Percentiles rank a stretch among this genome's conserved stretches.
Conservation (phyloP, 139 green algal genomes). For the Dunaliella sp. region DNA sequence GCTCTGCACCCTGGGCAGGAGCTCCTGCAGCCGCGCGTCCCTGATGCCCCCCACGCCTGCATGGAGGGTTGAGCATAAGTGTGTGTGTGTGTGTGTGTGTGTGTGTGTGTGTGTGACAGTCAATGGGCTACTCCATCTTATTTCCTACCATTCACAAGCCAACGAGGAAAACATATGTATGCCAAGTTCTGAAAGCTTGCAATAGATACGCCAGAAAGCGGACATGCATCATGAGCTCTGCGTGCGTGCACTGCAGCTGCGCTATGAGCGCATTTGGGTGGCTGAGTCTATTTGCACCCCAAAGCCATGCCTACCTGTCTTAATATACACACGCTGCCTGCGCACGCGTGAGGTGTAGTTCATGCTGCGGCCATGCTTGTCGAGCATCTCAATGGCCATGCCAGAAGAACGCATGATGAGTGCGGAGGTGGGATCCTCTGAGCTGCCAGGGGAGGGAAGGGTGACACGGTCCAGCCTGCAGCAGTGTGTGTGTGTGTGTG, state of each 20-base stretch:
- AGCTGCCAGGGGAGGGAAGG: not conserved
- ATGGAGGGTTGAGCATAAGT: not conserved
- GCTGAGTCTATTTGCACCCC: not conserved
- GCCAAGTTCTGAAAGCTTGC: too few species aligned
- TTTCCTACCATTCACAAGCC: too few species aligned
- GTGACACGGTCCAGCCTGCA: not conserved
- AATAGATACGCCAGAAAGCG: too few species aligned
- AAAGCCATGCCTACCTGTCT: not conserved
- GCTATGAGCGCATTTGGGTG: too few species aligned
- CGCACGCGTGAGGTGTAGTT: not conserved
- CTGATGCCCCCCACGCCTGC: not conserved
- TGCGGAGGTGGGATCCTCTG: not conserved
- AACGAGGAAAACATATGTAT: too few species aligned
- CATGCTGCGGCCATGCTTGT: not conserved
- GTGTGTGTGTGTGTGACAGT: not conserved
- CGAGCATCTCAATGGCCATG: constrained; percentile 1
- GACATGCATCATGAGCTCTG: too few species aligned
- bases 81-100: not conserved
- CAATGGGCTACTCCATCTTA: too few species aligned
- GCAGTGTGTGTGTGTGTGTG: not conserved
- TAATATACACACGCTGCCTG: constrained; percentile 5
- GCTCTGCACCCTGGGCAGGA: not conserved
- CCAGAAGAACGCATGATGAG: constrained; percentile 5
- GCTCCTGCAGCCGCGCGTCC: not conserved
- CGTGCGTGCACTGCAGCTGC: too few species aligned